Base-by-base conservation (phyloP, 768 basidiomycete species). In the Amanita rimosa region DNA sequence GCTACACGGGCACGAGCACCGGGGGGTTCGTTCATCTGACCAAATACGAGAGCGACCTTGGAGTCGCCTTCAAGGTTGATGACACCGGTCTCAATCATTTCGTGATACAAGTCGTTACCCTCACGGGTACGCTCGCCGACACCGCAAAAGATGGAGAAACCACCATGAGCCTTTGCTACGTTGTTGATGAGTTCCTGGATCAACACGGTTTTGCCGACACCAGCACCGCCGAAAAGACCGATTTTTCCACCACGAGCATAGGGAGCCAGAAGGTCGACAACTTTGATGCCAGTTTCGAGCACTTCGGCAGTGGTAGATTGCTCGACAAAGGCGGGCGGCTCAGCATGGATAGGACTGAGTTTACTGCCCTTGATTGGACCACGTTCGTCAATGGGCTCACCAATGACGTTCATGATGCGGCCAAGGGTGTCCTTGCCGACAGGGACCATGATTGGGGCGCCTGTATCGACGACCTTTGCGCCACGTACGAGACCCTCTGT, bases 21-120 rank as follows among this genome's bases (percentile, higher is more conserved):
- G 60, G 96, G 96, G 66, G 96, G 96, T 77, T 99, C 96, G 75
- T 99, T 99, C 96, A 99, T 99, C 74, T 99, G 96, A 77, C 96
- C 96, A 76, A 99, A 99, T 59, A 99, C 96, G 55, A 99, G 83
- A 62, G 96, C 95, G 71, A 97, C 96, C 81, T 99, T 99, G 67
- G 96, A 99, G 70, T 98, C 94, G 70, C 95, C 96, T 65, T 97
- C 81, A 64, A 98, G 83, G 73, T 98, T 95, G 80, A 99, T 99
- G 80, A 99, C 96, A 83, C 96, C 96, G 50, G 96, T 99, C 70
- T 99, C 95, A 71, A 97, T 97, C 96, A 99, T 96, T 74, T 95
- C 92, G 67, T 96, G 92, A 72, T 95, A 94, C 57, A 94, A 72
- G 74, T 93, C 96, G 76, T 99, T 99, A 73, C 96, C 96, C 84